Evolutionary conservation across 495 filamentous ascomycete species (phyloP).

Genomic region (Glarea lozoyensis): DNA sequence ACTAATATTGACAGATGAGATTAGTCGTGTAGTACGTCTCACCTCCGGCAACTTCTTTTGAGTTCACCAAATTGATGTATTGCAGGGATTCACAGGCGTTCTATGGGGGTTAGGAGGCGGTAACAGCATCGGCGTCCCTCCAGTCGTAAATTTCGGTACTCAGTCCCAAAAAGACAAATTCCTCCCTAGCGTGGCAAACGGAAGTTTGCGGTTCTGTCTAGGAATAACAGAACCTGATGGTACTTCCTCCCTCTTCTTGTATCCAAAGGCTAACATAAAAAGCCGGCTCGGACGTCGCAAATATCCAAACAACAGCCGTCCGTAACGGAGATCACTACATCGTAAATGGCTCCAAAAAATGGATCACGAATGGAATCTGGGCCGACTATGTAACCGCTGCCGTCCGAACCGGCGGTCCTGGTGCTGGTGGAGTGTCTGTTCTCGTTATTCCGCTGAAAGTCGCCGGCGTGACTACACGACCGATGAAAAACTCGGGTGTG

Average conservation of each 20-base stretch:
- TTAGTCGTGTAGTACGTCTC: conserved; percentile 26
- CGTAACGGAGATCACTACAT: conserved; percentile 37
- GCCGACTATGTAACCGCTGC: conserved; percentile 46
- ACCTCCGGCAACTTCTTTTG: background rate
- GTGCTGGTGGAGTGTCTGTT: conserved; percentile 37
- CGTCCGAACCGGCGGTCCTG: conserved; percentile 42
- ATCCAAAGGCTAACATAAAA: background rate
- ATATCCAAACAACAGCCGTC: conserved; percentile 40
- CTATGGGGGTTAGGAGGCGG: conserved; percentile 42
- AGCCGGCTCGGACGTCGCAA: conserved; percentile 45
- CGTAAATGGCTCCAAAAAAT: conserved; percentile 49
- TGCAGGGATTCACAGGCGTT: conserved; percentile 32
- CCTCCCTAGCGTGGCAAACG: conserved; percentile 39
- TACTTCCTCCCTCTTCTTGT: background rate
- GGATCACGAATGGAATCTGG: conserved; percentile 49
- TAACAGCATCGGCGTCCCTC: conserved; percentile 45
- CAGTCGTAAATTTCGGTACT: conserved; percentile 42
- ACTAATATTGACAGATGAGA: conserved; percentile 37
- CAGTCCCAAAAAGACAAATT: conserved; percentile 36
- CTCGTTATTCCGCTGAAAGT: conserved; percentile 41
- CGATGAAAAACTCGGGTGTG: conserved; percentile 25
- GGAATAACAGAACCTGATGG: conserved; percentile 47
- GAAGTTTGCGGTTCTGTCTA: conserved; percentile 41
- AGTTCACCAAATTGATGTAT: background rate
- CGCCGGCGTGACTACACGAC: conserved; percentile 29